Evolutionary conservation across 257 asterid genomes (phyloP).

Genomic region (Marsdenia floribunda): DNA sequence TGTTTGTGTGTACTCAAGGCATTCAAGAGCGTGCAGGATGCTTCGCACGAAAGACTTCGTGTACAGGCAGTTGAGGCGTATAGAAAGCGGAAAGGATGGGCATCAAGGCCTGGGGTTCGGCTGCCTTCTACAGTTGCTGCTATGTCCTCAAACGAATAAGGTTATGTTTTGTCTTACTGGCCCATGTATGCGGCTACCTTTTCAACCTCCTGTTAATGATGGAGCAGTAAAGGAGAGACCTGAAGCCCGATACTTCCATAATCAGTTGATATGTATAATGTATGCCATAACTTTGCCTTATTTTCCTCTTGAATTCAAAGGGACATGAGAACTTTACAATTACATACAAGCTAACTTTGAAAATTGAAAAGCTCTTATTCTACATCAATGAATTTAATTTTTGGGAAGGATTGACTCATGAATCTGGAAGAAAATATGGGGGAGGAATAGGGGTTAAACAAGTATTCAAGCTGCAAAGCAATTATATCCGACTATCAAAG

Average conservation of each 20-base stretch:
- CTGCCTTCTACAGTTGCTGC: conserved; percentile 45
- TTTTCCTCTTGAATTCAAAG: too few species aligned
- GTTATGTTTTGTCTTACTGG: neutral
- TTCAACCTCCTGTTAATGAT: neutral
- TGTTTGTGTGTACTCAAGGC: conserved; percentile 8
- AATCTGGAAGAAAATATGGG: too few species aligned
- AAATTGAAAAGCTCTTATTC: too few species aligned
- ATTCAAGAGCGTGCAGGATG: conserved; percentile 47
- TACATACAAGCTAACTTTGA: too few species aligned
- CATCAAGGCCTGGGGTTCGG: conserved; percentile 69
- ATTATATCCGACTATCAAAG: too few species aligned
- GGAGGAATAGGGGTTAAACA: too few species aligned
- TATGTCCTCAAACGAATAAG: conserved; percentile 13
- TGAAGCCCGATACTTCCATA: neutral
- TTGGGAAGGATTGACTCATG: too few species aligned
- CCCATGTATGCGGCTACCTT: neutral
- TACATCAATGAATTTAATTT: too few species aligned
- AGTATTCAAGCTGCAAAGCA: too few species aligned
- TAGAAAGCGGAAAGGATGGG: conserved; percentile 84
- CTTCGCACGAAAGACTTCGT: conserved; percentile 86
- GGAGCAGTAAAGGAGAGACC: neutral
- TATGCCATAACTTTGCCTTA: too few species aligned
- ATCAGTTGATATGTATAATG: neutral
- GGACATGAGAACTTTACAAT: too few species aligned
- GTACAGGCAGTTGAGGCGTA: conserved; percentile 77